Base-by-base conservation (phyloP, 1,284 basidiomycete species). In the Lignosus rhinocerotis region DNA sequence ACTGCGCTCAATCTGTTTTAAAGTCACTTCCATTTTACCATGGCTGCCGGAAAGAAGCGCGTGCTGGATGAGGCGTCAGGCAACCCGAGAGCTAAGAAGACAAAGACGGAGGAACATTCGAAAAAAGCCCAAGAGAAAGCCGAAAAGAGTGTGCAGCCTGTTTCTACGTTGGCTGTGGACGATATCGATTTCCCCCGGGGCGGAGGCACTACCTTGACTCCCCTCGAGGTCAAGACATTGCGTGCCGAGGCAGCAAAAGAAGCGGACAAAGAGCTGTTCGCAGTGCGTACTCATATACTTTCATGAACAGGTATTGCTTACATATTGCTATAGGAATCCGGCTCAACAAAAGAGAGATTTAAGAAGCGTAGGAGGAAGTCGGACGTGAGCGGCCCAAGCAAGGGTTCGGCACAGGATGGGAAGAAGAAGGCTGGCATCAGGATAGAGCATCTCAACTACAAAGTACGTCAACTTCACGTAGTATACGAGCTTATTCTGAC, bases 131-230 rank as follows among this genome's bases (percentile, higher is more conserved):
- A 70, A 60, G 51, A 59, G 5, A 61, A 62, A 41, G 45, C 61
- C 30, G 63, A 63, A 14, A 66, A 71, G 34, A 53, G 69, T 6
- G 53, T 63, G 0, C 66, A 72, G 47, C 65, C 69, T 11, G 58
- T 67, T 11, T 79, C 81, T 21, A 74, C 73, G 51, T 72, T 88
- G 43, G 74, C 83, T 39, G 66, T 80, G 43, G 90, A 94, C 46
- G 93, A 96, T 70, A 85, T 94, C 59, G 94, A 98, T 75, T 99
- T 98, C 73, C 96, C 96, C 47, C 86, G 97, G 68, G 97, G 96
- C 45, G 90, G 90, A 36, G 90, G 91, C 53, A 88, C 88, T 2
- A 80, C 80, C 39, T 84, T 97, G 65, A 97, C 96, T 32, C 89
- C 94, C 31, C 78, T 94, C n/a, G 96, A 99, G 74, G 88, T 94